Evolutionary conservation across 768 basidiomycete species (phyloP), one percentile per base, ranked within the genome.

Genomic region (Agrocybe pediades): DNA sequence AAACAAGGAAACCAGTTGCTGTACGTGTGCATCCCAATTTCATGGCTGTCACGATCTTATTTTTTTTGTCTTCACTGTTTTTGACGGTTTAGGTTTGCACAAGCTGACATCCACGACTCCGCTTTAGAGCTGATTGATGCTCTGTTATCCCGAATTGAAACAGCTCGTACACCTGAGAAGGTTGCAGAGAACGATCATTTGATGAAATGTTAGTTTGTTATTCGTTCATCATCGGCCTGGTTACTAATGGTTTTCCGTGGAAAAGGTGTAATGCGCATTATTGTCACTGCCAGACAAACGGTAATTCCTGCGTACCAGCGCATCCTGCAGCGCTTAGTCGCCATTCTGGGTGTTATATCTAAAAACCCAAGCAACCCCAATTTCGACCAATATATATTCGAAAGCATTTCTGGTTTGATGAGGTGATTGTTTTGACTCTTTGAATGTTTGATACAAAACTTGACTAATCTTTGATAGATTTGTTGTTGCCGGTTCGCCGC

Each of bases 341-440:
- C 73, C 23, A 95, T 98, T 63, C 79, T 98, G 25, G 87, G 90
- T 11, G 80, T 88, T 50, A 94, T 96, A 62, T 92, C 90, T 55
- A 92, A 90, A 74, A 99, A 99, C 67, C 96, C 97, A 15, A 94
- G 91, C 68, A 99, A 99, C 70, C 97, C 97, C 1, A 87, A 88
- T 60, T 98, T 99, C 71, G 95, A 97, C 68, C 97, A 98, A 68
- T 97, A 92, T 66, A 90, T 94, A 58, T 98, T 99, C 64, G 96
- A 99, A 74, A 90, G 90, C 65, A 85, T 99, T 39, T 89, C 95
- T n/a, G 95, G 88, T 1, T 73, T 99, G 61, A 88, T 97, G 76
- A 83, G 92, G 91, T 91, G 23, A 15, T 53, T 20, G 26, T 11
- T 42, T 5, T 49, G 11, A 26, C 44, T 40, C 17, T 49, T 51